Percentiles rank a stretch among this genome's conserved stretches.
Evolutionary conservation across 257 asterid genomes (phyloP).

Genomic region (Nyctanthes arbortristis): DNA sequence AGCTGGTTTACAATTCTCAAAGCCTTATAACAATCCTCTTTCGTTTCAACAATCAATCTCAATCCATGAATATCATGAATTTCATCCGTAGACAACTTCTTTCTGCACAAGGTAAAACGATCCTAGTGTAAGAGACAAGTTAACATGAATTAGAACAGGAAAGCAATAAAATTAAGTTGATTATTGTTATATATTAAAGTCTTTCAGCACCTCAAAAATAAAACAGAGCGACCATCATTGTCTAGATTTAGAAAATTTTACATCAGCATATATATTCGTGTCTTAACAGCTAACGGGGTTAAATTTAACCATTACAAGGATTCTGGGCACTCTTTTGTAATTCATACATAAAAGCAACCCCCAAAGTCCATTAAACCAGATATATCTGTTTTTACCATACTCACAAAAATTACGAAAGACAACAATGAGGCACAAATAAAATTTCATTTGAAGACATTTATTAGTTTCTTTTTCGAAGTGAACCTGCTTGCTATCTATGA

Average conservation of each 20-base stretch:
- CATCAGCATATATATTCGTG: too few species aligned
- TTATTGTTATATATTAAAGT: not conserved
- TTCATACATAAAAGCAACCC: not conserved
- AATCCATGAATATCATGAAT: slow-evolving; percentile 90
- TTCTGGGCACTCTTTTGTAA: too few species aligned
- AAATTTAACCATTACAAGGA: not conserved
- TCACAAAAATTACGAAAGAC: too few species aligned
- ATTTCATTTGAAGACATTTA: not conserved
- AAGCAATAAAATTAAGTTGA: not conserved
- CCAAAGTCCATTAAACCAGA: not conserved
- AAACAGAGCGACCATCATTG: not conserved
- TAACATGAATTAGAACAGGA: not conserved
- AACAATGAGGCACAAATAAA: not conserved
- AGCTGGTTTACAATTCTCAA: slow-evolving; percentile 64
- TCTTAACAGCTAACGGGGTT: too few species aligned
- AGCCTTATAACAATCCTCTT: slow-evolving; percentile 89
- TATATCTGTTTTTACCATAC: not conserved
- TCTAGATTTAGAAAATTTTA: not conserved
- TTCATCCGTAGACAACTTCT: slow-evolving; percentile 81
- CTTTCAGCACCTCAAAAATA: not conserved
- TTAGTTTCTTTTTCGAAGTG: not conserved
- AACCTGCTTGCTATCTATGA: not conserved
- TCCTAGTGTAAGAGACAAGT: slow-evolving; percentile 10
- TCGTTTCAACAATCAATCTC: slow-evolving; percentile 77
- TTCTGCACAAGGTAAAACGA: slow-evolving; percentile 44